These are phyloP conservation scores for Limonium bicolor DNA, from an alignment of 148 eudicot species.

Conservation along the genomic window DNA sequence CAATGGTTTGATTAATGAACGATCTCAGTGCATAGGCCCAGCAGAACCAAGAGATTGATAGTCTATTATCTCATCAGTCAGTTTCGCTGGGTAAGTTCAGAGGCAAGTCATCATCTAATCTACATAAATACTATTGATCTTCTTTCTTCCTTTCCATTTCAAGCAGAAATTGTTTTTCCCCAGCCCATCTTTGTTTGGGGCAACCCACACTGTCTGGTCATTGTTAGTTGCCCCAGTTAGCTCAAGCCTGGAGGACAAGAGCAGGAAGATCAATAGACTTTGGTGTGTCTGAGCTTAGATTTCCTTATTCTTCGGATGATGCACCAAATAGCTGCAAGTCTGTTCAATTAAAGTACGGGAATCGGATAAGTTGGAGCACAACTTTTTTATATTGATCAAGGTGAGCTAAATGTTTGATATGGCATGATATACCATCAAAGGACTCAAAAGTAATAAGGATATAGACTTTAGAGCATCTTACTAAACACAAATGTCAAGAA, in stretches of 20 bases:
- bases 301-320: constrained; percentile 14
- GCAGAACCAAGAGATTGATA: no score
- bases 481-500: no score
- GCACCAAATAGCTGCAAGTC: constrained; percentile 31
- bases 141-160: constrained; percentile 50
- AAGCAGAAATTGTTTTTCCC: constrained; percentile 21
- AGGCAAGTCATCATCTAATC: constrained; percentile 75
- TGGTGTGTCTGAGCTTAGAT: constrained; percentile 2
- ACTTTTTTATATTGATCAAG: no score
- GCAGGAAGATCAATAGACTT: constrained; percentile 15
- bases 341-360: no score
- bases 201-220: constrained; percentile 2
- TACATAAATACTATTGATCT: constrained; percentile 61
- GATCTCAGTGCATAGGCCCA: no score
- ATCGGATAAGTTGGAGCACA: no score
- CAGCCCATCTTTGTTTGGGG: constrained; percentile 22
- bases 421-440: no score
- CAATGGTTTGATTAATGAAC: no score
- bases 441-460: no score
- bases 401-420: no score
- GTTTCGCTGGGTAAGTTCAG: constrained; percentile 20
- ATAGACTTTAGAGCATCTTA: no score
- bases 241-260: constrained; percentile 14
- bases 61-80: constrained; percentile 11
- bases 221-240: constrained; percentile 10